Conservation (phyloP, 306 rosid genomes). For the Quercus ilex region DNA sequence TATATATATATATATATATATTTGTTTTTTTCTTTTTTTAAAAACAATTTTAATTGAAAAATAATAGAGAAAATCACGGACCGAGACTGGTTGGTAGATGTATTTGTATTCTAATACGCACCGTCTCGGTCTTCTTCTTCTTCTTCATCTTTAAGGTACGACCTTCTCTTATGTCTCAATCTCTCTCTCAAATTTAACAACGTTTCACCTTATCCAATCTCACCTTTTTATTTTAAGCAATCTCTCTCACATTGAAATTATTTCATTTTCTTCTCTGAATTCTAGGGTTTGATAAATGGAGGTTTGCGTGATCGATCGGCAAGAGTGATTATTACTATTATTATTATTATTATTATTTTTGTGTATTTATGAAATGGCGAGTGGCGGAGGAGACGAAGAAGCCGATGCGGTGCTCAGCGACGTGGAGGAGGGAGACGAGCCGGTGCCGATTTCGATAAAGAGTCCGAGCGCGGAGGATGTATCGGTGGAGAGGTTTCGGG, state of each 20-base stretch:
- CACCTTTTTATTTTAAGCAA: not conserved
- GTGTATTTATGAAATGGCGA: conserved; percentile 49
- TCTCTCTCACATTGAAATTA: not conserved
- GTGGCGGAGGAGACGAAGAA: conserved; percentile 50
- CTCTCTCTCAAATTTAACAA: not conserved
- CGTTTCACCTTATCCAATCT: not conserved
- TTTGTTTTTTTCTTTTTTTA: no score
- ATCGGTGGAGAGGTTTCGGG: conserved; percentile 56
- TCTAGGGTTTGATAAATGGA: conserved; percentile 39
- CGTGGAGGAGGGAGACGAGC: conserved; percentile 79
- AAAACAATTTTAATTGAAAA: no score
- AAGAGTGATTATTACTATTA: not conserved
- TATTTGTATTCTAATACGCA: conserved; percentile 15
- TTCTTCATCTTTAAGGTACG: conserved; percentile 11
- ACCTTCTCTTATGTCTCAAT: not conserved
- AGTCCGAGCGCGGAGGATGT: conserved; percentile 49
- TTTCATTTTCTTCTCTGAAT: conserved; percentile 1
- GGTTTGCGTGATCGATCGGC: conserved; percentile 22
- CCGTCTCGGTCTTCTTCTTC: not conserved
- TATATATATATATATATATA: no score
- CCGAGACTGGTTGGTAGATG: conserved; percentile 28
- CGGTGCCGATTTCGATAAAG: conserved; percentile 35
- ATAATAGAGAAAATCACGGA: not conserved
- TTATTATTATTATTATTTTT: no score
- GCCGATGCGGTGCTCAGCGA: conserved; percentile 89